A percentile compares a stretch with the other conserved stretches of the same genome.
phyloP scores from a whole-genome alignment of 148 eudicot species.

The Vaccinium macrocarpon region DNA sequence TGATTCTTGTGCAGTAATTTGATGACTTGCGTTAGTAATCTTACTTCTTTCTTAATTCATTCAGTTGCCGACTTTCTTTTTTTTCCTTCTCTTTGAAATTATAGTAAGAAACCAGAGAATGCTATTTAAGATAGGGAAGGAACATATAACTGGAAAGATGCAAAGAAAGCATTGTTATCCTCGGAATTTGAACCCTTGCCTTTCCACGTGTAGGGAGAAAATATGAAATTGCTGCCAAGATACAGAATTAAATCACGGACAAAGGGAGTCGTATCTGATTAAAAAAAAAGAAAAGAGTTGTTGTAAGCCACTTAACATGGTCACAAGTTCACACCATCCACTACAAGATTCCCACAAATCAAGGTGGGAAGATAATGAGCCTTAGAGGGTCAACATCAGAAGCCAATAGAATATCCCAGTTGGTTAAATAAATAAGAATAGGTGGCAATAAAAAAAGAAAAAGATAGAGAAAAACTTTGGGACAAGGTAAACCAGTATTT shows the following conservation, averaged over 20 bases:
- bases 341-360: background rate
- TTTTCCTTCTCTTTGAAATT: background rate
- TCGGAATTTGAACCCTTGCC: background rate
- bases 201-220: background rate
- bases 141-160: background rate
- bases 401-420: background rate
- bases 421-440: background rate
- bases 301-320: background rate
- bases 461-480: background rate
- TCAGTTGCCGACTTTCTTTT: background rate
- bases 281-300: too few species aligned
- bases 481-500: background rate
- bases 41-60: too few species aligned
- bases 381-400: background rate
- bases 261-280: background rate
- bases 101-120: background rate
- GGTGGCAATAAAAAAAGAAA: background rate
- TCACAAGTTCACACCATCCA: background rate
- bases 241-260: background rate
- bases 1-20: background rate
- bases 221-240: background rate
- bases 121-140: constrained; percentile 7
- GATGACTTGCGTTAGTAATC: background rate
- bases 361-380: background rate
- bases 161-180: background rate